A percentile compares a stretch with the other conserved stretches of the same genome.
phyloP scores from a whole-genome alignment of 192 early-diverging fungal genomes.

The Coemansia sp. region DNA sequence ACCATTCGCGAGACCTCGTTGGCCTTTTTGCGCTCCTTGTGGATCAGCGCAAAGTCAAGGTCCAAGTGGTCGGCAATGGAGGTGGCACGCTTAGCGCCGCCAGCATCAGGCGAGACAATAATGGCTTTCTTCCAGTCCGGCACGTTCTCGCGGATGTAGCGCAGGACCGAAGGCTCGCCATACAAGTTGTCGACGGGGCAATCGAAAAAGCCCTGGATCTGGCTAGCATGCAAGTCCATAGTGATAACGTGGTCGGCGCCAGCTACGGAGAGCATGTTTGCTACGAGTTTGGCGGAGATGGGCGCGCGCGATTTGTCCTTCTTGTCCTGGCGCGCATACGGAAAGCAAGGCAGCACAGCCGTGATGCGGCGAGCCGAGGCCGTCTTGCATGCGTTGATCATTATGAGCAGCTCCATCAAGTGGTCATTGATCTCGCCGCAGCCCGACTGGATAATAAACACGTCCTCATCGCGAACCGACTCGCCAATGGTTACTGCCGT shows the following conservation, averaged over 20 bases:
- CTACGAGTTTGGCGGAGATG: slow-evolving; percentile 93
- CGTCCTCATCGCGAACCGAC: slow-evolving; percentile 96
- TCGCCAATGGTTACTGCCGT: slow-evolving; percentile 92
- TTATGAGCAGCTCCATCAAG: slow-evolving; percentile 96
- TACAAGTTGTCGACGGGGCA: slow-evolving; percentile 95
- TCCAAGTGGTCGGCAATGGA: slow-evolving; percentile 90
- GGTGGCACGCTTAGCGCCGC: slow-evolving; percentile 95
- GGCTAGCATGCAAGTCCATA: slow-evolving; percentile 96
- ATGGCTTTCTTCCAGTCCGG: slow-evolving; percentile 85
- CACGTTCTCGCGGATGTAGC: slow-evolving; percentile 89
- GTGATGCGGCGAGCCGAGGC: slow-evolving; percentile 94
- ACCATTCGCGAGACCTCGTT: slow-evolving; percentile 91
- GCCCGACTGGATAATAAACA: slow-evolving; percentile 97
- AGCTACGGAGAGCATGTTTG: slow-evolving; percentile 95
- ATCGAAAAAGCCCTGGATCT: slow-evolving; percentile 86
- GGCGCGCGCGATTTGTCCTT: slow-evolving; percentile 94
- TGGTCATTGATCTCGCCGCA: slow-evolving; percentile 97
- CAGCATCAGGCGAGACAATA: slow-evolving; percentile 98
- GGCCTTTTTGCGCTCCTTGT: slow-evolving; percentile 93
- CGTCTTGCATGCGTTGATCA: slow-evolving; percentile 97
- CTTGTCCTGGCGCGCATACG: slow-evolving; percentile 93
- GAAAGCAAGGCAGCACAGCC: slow-evolving; percentile 95
- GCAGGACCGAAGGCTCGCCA: slow-evolving; percentile 84
- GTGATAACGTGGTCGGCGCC: slow-evolving; percentile 85
- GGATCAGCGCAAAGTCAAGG: slow-evolving; percentile 97